Conservation (phyloP, 1,139 yeast genomes). For the Chernovozyma aurita region DNA sequence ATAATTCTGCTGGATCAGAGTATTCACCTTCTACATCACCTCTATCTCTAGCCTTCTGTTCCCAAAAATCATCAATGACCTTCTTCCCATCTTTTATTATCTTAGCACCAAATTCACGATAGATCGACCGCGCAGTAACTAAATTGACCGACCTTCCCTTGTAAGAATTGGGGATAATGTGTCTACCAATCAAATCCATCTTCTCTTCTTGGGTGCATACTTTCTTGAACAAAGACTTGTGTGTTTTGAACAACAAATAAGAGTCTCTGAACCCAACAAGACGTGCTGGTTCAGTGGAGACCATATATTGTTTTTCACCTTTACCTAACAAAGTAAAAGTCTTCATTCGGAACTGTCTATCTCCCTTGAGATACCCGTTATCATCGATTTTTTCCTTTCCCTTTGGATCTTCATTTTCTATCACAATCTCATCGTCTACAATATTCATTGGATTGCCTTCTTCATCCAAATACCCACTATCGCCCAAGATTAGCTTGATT, state of each 20-base stretch:
- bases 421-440: slow-evolving; percentile 72
- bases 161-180: slow-evolving; percentile 82
- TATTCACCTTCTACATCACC: slow-evolving; percentile 79
- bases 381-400: slow-evolving; percentile 74
- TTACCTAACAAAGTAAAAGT: slow-evolving; percentile 74
- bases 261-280: slow-evolving; percentile 94
- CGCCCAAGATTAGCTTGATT: slow-evolving; percentile 31
- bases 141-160: slow-evolving; percentile 86
- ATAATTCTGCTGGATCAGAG: slow-evolving; percentile 67
- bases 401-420: slow-evolving; percentile 70
- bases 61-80: slow-evolving; percentile 88
- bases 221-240: slow-evolving; percentile 65
- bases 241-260: slow-evolving; percentile 84
- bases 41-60: slow-evolving; percentile 58
- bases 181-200: slow-evolving; percentile 75
- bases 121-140: slow-evolving; percentile 87
- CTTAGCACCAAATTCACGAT: slow-evolving; percentile 87
- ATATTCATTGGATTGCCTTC: slow-evolving; percentile 52
- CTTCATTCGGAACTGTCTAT: slow-evolving; percentile 74
- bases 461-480: slow-evolving; percentile 43
- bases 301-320: slow-evolving; percentile 76
- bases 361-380: slow-evolving; percentile 67
- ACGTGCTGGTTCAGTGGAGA: slow-evolving; percentile 94
- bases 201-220: slow-evolving; percentile 76
- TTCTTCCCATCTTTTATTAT: slow-evolving; percentile 77